phyloP scores from a whole-genome alignment of 148 eudicot species.

The Camellia granthamiana region DNA sequence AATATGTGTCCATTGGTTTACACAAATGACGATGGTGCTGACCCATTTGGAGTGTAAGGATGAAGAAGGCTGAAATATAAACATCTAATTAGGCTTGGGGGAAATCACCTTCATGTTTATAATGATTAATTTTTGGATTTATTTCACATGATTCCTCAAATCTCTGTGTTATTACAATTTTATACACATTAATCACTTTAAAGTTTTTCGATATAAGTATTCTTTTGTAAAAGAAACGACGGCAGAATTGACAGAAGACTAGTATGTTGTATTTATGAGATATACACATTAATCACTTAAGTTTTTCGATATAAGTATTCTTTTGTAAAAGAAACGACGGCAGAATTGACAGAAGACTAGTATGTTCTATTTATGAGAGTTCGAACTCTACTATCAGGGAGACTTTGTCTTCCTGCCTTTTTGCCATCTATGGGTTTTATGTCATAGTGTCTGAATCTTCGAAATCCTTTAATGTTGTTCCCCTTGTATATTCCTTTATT shows the following conservation, averaged over 20 bases:
- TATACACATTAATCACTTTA: no score
- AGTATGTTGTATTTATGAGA: not conserved
- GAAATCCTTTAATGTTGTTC: not conserved
- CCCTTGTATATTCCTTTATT: not conserved
- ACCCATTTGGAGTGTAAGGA: not conserved
- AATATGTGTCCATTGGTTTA: constrained; percentile 6
- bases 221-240: no score
- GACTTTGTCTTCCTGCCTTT: not conserved
- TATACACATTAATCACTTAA: no score
- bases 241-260: constrained; percentile 2
- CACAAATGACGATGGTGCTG: not conserved
- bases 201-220: no score
- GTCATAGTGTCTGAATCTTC: not conserved
- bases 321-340: no score
- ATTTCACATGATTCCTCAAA: no score
- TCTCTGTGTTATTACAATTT: no score
- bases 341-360: not conserved
- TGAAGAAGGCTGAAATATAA: not conserved
- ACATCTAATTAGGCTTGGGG: constrained; percentile 8
- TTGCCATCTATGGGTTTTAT: not conserved
- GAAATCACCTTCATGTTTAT: not conserved
- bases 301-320: no score
- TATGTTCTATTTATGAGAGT: not conserved
- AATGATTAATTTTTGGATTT: not conserved
- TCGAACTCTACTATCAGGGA: not conserved